Evolutionary conservation across 192 early-diverging fungal genomes (phyloP).

Genomic region (Dimargaris cristalligena): DNA sequence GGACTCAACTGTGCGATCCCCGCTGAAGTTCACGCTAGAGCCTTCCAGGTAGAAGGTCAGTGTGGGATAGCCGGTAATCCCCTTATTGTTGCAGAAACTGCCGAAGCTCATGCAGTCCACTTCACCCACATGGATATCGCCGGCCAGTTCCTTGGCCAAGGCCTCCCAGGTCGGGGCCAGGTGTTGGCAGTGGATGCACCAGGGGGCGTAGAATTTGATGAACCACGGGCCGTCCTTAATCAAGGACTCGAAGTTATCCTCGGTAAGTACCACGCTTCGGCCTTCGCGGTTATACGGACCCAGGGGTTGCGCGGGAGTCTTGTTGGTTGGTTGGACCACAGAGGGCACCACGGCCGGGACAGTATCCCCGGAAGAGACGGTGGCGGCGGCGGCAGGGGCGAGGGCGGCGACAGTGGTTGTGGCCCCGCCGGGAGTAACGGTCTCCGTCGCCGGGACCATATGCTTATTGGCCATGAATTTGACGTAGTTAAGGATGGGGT

Average conservation of each 20-base stretch:
- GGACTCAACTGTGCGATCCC: conserved; percentile 29
- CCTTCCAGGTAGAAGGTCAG: conserved; percentile 46
- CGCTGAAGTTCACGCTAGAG: conserved; percentile 20
- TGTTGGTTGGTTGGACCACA: background rate
- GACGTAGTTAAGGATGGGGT: conserved; percentile 10
- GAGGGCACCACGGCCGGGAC: conserved; percentile 15
- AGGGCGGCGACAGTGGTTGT: background rate
- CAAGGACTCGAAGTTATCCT: conserved; percentile 29
- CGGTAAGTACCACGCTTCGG: conserved; percentile 34
- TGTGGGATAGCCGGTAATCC: conserved; percentile 74
- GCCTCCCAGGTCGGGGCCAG: conserved; percentile 66
- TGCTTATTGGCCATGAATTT: conserved; percentile 15
- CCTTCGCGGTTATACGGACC: conserved; percentile 31
- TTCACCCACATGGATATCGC: conserved; percentile 62
- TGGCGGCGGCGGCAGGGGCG: background rate
- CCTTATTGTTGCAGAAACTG: conserved; percentile 40
- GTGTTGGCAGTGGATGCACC: conserved; percentile 75
- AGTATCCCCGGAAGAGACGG: conserved; percentile 11
- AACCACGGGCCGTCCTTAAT: conserved; percentile 60
- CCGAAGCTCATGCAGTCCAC: conserved; percentile 65
- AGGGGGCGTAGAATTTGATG: conserved; percentile 76
- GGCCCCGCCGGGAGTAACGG: background rate
- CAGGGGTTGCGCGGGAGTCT: conserved; percentile 9
- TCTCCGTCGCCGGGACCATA: background rate
- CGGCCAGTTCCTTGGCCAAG: conserved; percentile 40